phyloP scores from a whole-genome alignment of 2,329 filamentous ascomycete species.

The Dactylonectria estremocensis region DNA sequence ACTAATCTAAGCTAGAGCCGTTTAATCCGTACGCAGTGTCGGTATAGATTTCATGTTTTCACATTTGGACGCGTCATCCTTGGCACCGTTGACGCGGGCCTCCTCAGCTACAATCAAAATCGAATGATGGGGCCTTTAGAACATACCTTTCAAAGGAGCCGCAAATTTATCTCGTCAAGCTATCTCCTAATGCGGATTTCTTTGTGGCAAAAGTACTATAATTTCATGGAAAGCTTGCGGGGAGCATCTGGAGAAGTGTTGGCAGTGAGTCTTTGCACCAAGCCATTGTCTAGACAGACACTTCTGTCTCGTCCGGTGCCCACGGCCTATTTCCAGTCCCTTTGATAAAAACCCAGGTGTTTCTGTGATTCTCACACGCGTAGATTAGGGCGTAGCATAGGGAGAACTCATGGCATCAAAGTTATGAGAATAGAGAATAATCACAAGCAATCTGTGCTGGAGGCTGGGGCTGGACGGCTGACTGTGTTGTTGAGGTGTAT shows the following conservation, averaged over 20 bases:
- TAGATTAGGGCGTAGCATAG: background rate
- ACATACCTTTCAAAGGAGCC: background rate
- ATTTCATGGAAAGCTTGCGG: background rate
- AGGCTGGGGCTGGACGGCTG: conserved; percentile 52
- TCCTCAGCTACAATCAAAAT: background rate
- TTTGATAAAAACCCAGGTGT: too few species aligned
- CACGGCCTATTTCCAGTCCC: too few species aligned
- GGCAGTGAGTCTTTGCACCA: background rate
- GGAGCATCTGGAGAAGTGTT: background rate
- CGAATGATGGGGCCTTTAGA: background rate
- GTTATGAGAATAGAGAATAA: too few species aligned
- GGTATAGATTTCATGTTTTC: background rate
- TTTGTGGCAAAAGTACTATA: background rate
- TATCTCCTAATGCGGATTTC: background rate
- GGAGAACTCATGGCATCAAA: too few species aligned
- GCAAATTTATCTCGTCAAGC: background rate
- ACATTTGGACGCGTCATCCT: background rate
- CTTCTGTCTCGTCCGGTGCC: background rate
- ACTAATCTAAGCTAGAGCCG: background rate
- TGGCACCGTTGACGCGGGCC: background rate
- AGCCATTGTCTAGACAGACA: background rate
- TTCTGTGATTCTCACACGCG: too few species aligned
- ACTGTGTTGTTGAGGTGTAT: conserved; percentile 71
- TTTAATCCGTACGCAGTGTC: background rate
- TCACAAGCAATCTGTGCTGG: conserved; percentile 16